Percentiles rank a stretch among this genome's conserved stretches.
Conservation (phyloP, 306 rosid species). For the Psophocarpus tetragonolobus region DNA sequence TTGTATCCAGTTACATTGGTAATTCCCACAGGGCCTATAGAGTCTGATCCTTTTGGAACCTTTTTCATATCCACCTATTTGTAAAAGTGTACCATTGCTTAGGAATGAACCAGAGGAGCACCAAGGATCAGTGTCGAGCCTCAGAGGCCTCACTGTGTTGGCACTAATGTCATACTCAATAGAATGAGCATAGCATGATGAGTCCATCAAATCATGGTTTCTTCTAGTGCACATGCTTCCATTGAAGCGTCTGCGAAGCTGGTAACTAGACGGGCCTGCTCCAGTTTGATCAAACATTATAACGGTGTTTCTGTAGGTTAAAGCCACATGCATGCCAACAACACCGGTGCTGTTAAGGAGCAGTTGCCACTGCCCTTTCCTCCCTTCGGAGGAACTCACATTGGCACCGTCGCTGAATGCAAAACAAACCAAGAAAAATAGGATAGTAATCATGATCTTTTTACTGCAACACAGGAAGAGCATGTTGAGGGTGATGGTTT, state of each 20-base stretch:
- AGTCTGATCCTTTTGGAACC: constrained; percentile 55
- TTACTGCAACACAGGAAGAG: background rate
- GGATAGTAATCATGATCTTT: constrained; percentile 27
- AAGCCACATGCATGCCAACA: constrained; percentile 79
- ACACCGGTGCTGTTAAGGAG: constrained; percentile 61
- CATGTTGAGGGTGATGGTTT: constrained; percentile 24
- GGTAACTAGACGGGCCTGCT: constrained; percentile 58
- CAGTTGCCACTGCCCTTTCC: constrained; percentile 69
- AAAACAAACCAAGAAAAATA: constrained; percentile 32
- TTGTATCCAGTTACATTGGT: constrained; percentile 62
- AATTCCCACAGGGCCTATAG: constrained; percentile 52
- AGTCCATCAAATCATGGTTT: constrained; percentile 37
- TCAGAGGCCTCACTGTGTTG: constrained; percentile 60
- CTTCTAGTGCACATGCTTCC: constrained; percentile 43
- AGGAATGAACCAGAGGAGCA: constrained; percentile 81
- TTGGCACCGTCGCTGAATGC: constrained; percentile 27
- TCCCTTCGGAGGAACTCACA: background rate
- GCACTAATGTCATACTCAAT: constrained; percentile 63
- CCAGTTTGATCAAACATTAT: constrained; percentile 69
- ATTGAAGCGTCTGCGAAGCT: constrained; percentile 45
- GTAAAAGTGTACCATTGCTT: constrained; percentile 72
- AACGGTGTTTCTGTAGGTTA: constrained; percentile 62
- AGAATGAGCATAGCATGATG: constrained; percentile 80
- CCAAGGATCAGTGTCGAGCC: constrained; percentile 71
- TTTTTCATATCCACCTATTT: constrained; percentile 57